A percentile compares a stretch with the other conserved stretches of the same genome.
Conservation (phyloP, 2,329 filamentous ascomycete species). For the Diaporthe longicolla region DNA sequence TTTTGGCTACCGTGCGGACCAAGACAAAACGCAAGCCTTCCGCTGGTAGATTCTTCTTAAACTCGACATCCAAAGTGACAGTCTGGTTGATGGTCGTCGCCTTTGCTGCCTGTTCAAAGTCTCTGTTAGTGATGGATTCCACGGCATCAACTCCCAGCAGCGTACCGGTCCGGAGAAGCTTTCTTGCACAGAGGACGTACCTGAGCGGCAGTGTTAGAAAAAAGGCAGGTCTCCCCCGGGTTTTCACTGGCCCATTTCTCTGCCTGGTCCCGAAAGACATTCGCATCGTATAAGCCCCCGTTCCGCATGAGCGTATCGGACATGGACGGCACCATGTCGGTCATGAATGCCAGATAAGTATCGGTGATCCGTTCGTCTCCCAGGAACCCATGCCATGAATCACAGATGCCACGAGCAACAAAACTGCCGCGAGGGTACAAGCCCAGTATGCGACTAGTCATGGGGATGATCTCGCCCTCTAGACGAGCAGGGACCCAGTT, state of each 20-base stretch:
- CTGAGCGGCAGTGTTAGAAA: no score
- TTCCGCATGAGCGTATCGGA: conserved; percentile 49
- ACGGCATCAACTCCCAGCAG: no score
- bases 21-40: no score
- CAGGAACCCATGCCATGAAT: conserved; percentile 47
- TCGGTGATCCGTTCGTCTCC: conserved; percentile 46
- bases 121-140: no score
- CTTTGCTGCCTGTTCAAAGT: no score
- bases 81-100: no score
- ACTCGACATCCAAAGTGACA: no score
- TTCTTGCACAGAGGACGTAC: no score
- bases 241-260: background rate
- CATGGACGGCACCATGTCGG: conserved; percentile 49
- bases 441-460: conserved; percentile 42
- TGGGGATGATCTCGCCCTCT: conserved; percentile 46
- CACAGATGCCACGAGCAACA: conserved; percentile 43
- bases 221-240: no score
- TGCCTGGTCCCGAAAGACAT: conserved; percentile 21
- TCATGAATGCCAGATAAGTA: conserved; percentile 48
- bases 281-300: conserved; percentile 47
- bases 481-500: conserved; percentile 46
- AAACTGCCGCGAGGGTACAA: conserved; percentile 47
- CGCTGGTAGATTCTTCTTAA: no score
- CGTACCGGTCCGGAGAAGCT: no score
- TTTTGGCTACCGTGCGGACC: no score